phyloP scores from a whole-genome alignment of 805 yeast genomes.

The Wickerhamomyces bovis region DNA sequence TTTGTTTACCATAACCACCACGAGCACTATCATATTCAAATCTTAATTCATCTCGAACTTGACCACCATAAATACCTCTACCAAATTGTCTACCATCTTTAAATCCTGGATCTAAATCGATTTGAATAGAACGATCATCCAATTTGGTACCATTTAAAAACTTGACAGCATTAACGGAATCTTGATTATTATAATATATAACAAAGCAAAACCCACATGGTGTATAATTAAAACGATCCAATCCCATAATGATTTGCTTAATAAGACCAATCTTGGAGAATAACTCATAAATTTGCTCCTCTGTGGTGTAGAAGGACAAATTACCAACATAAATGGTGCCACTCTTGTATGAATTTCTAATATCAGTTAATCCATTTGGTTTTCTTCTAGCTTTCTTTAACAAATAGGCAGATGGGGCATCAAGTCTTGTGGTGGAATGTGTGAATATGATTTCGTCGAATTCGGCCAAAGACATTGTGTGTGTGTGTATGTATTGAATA shows the following conservation, averaged over 20 bases:
- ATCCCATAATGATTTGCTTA: constrained; percentile 84
- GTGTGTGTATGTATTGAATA: background rate
- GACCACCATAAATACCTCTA: constrained; percentile 90
- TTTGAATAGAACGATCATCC: constrained; percentile 75
- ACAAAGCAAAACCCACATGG: constrained; percentile 98
- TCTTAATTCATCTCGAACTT: constrained; percentile 64
- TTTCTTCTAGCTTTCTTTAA: constrained; percentile 52
- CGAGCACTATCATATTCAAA: constrained; percentile 44
- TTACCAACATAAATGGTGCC: constrained; percentile 89
- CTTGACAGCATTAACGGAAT: constrained; percentile 78
- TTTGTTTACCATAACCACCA: constrained; percentile 35
- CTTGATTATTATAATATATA: constrained; percentile 59
- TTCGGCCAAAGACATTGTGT: constrained; percentile 37
- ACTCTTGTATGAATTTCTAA: constrained; percentile 59
- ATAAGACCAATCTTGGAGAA: constrained; percentile 73
- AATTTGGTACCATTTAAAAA: constrained; percentile 76
- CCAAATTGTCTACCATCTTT: constrained; percentile 95
- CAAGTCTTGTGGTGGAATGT: constrained; percentile 62
- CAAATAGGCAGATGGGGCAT: constrained; percentile 65
- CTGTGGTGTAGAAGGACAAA: constrained; percentile 84
- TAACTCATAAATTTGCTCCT: constrained; percentile 87
- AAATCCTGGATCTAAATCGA: constrained; percentile 95
- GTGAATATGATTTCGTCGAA: constrained; percentile 50
- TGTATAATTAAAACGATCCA: constrained; percentile 82
- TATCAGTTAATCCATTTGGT: constrained; percentile 49